phyloP scores from a whole-genome alignment of 192 early-diverging fungal genomes.

The Lobosporangium transversale region DNA sequence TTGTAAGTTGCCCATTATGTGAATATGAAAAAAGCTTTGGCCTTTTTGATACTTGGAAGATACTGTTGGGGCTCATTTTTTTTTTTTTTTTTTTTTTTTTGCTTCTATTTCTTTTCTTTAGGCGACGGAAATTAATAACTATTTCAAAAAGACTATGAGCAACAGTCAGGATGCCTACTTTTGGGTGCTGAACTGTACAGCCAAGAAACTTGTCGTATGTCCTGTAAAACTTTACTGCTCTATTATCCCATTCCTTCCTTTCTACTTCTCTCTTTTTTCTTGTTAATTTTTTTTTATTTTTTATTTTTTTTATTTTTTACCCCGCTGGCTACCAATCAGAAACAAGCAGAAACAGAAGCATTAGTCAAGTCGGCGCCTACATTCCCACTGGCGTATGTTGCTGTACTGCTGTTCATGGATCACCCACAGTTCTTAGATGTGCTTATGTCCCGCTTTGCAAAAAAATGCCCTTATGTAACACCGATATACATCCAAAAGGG shows the following conservation, averaged over 20 bases:
- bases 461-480: constrained; percentile 75
- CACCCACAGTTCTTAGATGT: constrained; percentile 67
- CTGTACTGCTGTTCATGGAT: constrained; percentile 63
- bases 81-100: constrained; percentile 2
- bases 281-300: too few species aligned
- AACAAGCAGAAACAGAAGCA: constrained; percentile 78
- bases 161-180: constrained; percentile 43
- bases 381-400: constrained; percentile 72
- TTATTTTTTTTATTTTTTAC: background rate
- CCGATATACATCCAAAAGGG: constrained; percentile 67
- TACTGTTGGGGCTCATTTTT: too few species aligned
- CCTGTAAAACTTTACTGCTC: background rate
- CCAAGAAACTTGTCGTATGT: constrained; percentile 69
- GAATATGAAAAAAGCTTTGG: too few species aligned
- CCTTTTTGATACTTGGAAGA: too few species aligned
- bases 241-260: too few species aligned
- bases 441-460: constrained; percentile 71
- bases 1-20: constrained; percentile 59
- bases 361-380: constrained; percentile 66
- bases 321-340: constrained; percentile 45
- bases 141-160: constrained; percentile 25
- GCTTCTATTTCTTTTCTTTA: constrained; percentile 5
- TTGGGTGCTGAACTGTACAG: constrained; percentile 63
- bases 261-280: too few species aligned
- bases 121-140: constrained; percentile 29